phyloP scores from a whole-genome alignment of 2,329 filamentous ascomycete species.

The Remersonia thermophila region DNA sequence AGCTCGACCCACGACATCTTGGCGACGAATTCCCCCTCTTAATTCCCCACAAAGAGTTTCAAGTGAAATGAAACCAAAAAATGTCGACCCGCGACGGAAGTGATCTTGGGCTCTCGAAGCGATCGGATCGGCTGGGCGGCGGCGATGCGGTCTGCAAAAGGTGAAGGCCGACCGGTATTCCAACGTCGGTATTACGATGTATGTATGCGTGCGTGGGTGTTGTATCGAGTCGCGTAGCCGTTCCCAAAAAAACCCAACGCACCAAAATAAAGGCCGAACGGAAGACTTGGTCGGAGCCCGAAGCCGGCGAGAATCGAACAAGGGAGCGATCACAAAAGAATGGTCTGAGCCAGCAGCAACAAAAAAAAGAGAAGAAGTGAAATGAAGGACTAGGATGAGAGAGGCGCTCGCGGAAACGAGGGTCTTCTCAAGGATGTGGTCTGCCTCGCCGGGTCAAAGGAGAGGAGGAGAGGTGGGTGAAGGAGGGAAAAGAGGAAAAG shows the following conservation, averaged over 20 bases:
- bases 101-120: slow-evolving; percentile 19
- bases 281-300: background rate
- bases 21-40: slow-evolving; percentile 22
- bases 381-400: slow-evolving; percentile 28
- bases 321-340: slow-evolving; percentile 29
- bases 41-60: slow-evolving; percentile 6
- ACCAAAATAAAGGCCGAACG: background rate
- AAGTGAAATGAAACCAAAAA: slow-evolving; percentile 17
- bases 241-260: slow-evolving; percentile 1
- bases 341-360: slow-evolving; percentile 53
- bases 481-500: slow-evolving; percentile 9
- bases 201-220: too few species aligned
- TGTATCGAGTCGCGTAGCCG: slow-evolving; percentile 5
- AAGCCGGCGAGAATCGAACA: slow-evolving; percentile 15
- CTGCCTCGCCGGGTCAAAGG: slow-evolving; percentile 30
- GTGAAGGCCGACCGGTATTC: slow-evolving; percentile 3
- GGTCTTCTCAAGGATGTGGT: slow-evolving; percentile 30
- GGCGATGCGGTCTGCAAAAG: slow-evolving; percentile 1
- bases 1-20: slow-evolving; percentile 29
- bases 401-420: slow-evolving; percentile 23
- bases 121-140: background rate
- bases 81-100: slow-evolving; percentile 45
- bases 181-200: slow-evolving; percentile 8
- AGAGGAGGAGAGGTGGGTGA: slow-evolving; percentile 21
- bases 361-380: slow-evolving; percentile 36